Conservation (phyloP, 2,329 filamentous ascomycete species). For the Phyllosticta citriasiana region DNA sequence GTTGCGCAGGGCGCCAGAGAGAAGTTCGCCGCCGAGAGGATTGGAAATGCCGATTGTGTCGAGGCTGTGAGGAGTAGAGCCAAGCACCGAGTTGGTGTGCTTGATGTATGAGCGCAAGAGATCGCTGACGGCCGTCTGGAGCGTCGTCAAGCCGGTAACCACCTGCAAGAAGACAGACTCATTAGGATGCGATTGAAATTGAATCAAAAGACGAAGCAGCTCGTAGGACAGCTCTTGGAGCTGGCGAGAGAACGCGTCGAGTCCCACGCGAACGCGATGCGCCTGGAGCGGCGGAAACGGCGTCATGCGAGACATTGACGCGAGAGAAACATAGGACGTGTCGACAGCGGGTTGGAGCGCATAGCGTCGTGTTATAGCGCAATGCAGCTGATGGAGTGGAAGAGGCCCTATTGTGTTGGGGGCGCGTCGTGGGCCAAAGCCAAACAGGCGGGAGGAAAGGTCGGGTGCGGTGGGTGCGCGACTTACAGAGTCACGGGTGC, state of each 20-base stretch:
- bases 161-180: conserved; percentile 42
- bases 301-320: not conserved
- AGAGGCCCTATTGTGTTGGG: conserved; percentile 4
- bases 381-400: conserved; percentile 1
- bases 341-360: not conserved
- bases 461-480: conserved; percentile 10
- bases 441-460: conserved; percentile 11
- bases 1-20: conserved; percentile 21
- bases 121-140: conserved; percentile 64
- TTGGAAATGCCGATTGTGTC: conserved; percentile 22
- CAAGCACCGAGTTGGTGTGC: conserved; percentile 73
- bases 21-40: conserved; percentile 30
- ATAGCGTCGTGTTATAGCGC: not conserved
- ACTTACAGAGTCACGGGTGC: conserved; percentile 74
- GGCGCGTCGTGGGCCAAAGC: not conserved
- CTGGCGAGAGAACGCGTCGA: conserved; percentile 9
- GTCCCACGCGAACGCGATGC: conserved; percentile 8
- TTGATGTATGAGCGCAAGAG: conserved; percentile 78
- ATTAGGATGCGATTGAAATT: conserved; percentile 5
- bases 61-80: conserved; percentile 11
- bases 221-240: conserved; percentile 14
- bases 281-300: conserved; percentile 1
- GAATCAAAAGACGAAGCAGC: conserved; percentile 4
- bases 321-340: not conserved
- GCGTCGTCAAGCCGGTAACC: conserved; percentile 64